Conservation (phyloP, 371 early-diverging fungal species). For the Lichtheimia ornata region DNA sequence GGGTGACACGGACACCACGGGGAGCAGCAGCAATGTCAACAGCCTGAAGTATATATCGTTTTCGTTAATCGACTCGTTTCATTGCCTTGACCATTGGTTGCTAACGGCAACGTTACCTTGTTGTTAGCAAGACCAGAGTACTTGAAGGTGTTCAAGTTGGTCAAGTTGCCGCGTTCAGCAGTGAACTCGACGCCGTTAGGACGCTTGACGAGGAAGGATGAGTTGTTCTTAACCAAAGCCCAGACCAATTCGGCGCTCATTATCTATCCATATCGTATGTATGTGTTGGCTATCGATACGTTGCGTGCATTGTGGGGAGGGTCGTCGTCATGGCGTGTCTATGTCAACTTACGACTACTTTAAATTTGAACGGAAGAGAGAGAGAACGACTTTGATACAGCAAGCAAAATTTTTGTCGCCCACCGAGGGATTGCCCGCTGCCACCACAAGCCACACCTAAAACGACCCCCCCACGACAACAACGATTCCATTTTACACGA, state of each 20-base stretch:
- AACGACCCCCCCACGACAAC: too few relatives aligned
- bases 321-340: background rate
- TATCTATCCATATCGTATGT: conserved; percentile 23
- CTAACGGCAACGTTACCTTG: conserved; percentile 51
- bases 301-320: background rate
- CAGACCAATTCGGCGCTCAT: conserved; percentile 79
- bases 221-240: conserved; percentile 84
- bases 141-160: conserved; percentile 85
- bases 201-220: conserved; percentile 88
- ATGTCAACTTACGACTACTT: conserved; percentile 2
- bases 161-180: conserved; percentile 83
- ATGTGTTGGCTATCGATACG: conserved; percentile 1
- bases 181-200: conserved; percentile 67
- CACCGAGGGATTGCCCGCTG: too few relatives aligned
- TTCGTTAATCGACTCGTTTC: background rate
- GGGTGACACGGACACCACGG: conserved; percentile 67
- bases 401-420: too few relatives aligned
- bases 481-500: too few relatives aligned
- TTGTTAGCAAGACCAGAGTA: conserved; percentile 83
- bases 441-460: too few relatives aligned
- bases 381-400: background rate
- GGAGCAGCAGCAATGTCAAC: conserved; percentile 64
- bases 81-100: background rate
- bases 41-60: conserved; percentile 42
- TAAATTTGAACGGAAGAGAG: conserved; percentile 5